Evolutionary conservation across 2,329 filamentous ascomycete species (phyloP), one percentile per base, ranked within the genome.

Genomic region (Botrytis elliptica): DNA sequence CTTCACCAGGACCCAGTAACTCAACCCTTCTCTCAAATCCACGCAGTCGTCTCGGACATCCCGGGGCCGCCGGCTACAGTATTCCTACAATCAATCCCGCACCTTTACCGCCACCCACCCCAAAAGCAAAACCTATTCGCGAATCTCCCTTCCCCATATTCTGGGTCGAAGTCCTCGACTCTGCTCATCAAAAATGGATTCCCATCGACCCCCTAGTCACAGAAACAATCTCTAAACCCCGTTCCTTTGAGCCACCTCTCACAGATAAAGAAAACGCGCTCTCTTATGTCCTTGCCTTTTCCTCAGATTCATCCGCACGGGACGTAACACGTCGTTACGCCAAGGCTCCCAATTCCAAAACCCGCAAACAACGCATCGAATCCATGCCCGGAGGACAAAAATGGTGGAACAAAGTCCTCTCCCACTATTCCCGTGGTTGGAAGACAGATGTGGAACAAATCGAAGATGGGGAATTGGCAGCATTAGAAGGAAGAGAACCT

Each of bases 151-250:
- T 91, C 79, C 96, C 96, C 0, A 87, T 98, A 4, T 98, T 94
- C 81, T 99, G 96, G 96, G 91, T 98, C 0, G 96, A 99, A 83
- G 91, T 93, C 5, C 93, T 97, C 76, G 95, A 98, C 76, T 86
- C 90, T 71, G 92, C 92, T 0, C 89, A 94, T 76, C 93, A 98
- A 80, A 97, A 94, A 84, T 99, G 96, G 96, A 89, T 97, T 72
- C 88, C 94, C 0, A 89, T 96, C 55, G 96, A 99, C 80, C 90
- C 95, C 0, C 83, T 98, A 0, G 94, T 96, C 2, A 97, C 95
- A 0, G 87, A 89, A 72, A 92, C 90, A 76, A 89, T 97, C 72
- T 93, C 91, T 80, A 94, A 92, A 75, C 89, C 93, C 0, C 87
- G 86, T 44, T 90, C 88, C 65, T 85, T 99, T 42, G 96, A 99